Percentiles rank a stretch among this genome's conserved stretches.
Conservation (phyloP, 2,329 filamentous ascomycete genomes). For the Lachnellula arida region DNA sequence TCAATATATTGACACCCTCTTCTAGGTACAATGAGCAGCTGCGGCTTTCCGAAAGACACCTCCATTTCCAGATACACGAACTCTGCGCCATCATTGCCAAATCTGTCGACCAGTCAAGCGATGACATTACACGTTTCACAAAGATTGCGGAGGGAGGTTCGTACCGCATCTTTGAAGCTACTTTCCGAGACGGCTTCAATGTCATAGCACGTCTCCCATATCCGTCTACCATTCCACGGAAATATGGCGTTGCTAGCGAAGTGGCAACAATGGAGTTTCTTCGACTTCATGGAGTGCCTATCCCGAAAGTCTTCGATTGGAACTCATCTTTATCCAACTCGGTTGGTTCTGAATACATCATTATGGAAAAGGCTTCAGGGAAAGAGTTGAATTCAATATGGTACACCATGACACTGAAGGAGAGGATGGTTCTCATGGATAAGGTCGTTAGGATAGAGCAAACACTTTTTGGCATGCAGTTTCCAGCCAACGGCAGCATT, state of each 20-base stretch:
- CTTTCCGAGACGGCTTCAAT: constrained; percentile 22
- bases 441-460: constrained; percentile 19
- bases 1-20: too few species aligned
- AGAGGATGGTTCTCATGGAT: constrained; percentile 17
- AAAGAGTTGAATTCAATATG: constrained; percentile 28
- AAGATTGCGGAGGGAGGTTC: constrained; percentile 29
- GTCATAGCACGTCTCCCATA: constrained; percentile 23
- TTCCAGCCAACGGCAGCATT: constrained; percentile 19
- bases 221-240: constrained; percentile 14
- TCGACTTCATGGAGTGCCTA: constrained; percentile 22
- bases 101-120: constrained; percentile 17
- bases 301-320: constrained; percentile 29
- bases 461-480: constrained; percentile 13
- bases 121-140: constrained; percentile 22
- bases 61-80: constrained; percentile 24
- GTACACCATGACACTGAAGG: constrained; percentile 21
- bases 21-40: constrained; percentile 11
- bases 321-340: constrained; percentile 31
- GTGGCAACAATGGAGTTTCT: constrained; percentile 25
- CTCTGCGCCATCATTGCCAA: constrained; percentile 23
- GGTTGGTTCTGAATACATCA: constrained; percentile 37
- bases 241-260: constrained; percentile 18
- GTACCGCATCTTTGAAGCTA: constrained; percentile 26
- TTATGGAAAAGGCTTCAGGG: constrained; percentile 35
- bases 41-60: constrained; percentile 25